Conservation (phyloP, 2,329 filamentous ascomycete genomes). For the Penicillium sp. region DNA sequence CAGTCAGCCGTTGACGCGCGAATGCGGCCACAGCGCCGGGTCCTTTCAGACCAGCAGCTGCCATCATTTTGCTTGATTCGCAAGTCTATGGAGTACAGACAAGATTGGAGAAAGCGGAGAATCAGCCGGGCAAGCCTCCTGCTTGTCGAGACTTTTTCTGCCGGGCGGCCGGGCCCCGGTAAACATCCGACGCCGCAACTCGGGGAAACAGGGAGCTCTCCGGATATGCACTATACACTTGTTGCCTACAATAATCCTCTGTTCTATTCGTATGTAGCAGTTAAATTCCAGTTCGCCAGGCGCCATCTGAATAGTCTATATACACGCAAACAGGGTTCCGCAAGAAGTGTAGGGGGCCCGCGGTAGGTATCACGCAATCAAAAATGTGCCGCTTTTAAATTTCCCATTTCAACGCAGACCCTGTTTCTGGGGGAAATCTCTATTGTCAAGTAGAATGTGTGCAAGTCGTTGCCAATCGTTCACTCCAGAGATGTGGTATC, state of each 20-base stretch:
- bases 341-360: not conserved
- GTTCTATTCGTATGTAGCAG: conserved; percentile 5
- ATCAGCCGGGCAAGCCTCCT: conserved; percentile 19
- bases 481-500: conserved; percentile 72
- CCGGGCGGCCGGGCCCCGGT: conserved; percentile 35
- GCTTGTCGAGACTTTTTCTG: conserved; percentile 41
- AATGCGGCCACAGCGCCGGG: conserved; percentile 49
- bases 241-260: not conserved
- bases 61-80: conserved; percentile 58
- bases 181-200: conserved; percentile 15
- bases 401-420: conserved; percentile 18
- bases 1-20: conserved; percentile 33
- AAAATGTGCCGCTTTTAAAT: conserved; percentile 27
- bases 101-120: conserved; percentile 11
- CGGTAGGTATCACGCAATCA: conserved; percentile 22
- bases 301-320: conserved; percentile 41
- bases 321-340: conserved; percentile 29
- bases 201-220: not conserved
- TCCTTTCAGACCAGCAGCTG: conserved; percentile 58
- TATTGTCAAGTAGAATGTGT: not conserved
- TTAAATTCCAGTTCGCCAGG: conserved; percentile 31
- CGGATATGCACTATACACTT: not conserved
- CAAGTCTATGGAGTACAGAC: conserved; percentile 16
- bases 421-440: not conserved
- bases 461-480: conserved; percentile 13